Percentiles rank a stretch among this genome's conserved stretches.
These are phyloP conservation scores for Xylaria scruposa DNA, from an alignment of 495 filamentous ascomycete species.

Conservation along the genomic window DNA sequence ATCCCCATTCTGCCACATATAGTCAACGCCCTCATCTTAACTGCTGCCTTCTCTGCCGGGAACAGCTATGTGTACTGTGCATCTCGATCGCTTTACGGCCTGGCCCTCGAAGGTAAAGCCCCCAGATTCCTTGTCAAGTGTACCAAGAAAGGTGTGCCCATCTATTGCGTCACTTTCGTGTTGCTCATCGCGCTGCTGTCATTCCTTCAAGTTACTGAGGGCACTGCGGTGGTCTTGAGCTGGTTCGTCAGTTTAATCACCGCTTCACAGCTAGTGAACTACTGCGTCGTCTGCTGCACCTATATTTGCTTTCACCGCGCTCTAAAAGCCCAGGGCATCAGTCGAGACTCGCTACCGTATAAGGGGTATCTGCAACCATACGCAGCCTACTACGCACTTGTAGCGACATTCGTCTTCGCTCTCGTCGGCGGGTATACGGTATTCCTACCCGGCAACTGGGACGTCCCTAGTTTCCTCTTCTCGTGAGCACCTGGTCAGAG, in stretches of 20 bases:
- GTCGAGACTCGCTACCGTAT: slow-evolving; percentile 68
- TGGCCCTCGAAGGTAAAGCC: slow-evolving; percentile 58
- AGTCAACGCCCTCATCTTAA: slow-evolving; percentile 73
- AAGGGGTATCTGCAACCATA: slow-evolving; percentile 71
- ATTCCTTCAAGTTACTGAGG: slow-evolving; percentile 75
- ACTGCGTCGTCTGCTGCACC: slow-evolving; percentile 70
- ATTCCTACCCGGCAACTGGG: slow-evolving; percentile 75
- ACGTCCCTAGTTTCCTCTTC: slow-evolving; percentile 76
- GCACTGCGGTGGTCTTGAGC: slow-evolving; percentile 68
- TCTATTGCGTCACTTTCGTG: slow-evolving; percentile 67
- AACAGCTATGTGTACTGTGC: slow-evolving; percentile 80
- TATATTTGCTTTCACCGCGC: slow-evolving; percentile 78
- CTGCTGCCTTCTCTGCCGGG: slow-evolving; percentile 73
- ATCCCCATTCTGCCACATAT: slow-evolving; percentile 71
- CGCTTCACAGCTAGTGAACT: slow-evolving; percentile 81
- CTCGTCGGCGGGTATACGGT: slow-evolving; percentile 79
- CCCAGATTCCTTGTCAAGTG: slow-evolving; percentile 67
- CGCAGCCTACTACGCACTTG: slow-evolving; percentile 70
- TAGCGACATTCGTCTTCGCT: slow-evolving; percentile 69
- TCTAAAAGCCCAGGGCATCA: slow-evolving; percentile 70
- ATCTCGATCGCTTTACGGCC: slow-evolving; percentile 69
- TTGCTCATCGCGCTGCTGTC: slow-evolving; percentile 69
- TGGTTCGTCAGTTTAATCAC: slow-evolving; percentile 80
- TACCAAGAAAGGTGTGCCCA: slow-evolving; percentile 59
- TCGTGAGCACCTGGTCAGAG: slow-evolving; percentile 54